Conservation (phyloP, 495 filamentous ascomycete species). For the Tuber indicum region DNA sequence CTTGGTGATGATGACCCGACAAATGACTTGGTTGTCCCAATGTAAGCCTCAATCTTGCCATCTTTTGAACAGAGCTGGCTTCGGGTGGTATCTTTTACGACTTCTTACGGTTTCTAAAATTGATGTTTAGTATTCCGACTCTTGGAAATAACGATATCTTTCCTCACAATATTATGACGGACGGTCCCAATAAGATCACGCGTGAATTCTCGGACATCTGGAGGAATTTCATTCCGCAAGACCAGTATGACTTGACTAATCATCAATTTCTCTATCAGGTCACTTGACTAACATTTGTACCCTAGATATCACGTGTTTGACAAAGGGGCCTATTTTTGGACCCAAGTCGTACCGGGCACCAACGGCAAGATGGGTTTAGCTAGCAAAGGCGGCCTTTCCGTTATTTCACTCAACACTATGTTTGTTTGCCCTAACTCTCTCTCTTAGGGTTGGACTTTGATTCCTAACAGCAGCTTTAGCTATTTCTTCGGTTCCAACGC, state of each 20-base stretch:
- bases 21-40: slow-evolving; percentile 62
- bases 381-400: slow-evolving; percentile 53
- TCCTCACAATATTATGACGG: slow-evolving; percentile 86
- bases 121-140: slow-evolving; percentile 55
- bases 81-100: not conserved
- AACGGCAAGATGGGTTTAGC: slow-evolving; percentile 36
- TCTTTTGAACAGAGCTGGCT: not conserved
- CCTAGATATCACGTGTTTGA: slow-evolving; percentile 69
- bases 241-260: slow-evolving; percentile 48
- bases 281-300: not conserved
- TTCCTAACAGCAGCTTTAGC: slow-evolving; percentile 30
- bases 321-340: slow-evolving; percentile 86
- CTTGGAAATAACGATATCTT: slow-evolving; percentile 97
- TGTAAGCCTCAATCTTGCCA: slow-evolving; percentile 40
- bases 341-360: slow-evolving; percentile 79
- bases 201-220: slow-evolving; percentile 66
- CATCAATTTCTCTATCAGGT: not conserved
- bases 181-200: slow-evolving; percentile 80
- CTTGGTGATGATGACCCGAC: slow-evolving; percentile 48
- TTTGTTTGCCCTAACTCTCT: slow-evolving; percentile 19
- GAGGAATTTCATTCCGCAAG: slow-evolving; percentile 82
- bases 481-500: slow-evolving; percentile 92
- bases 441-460: not conserved
- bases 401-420: slow-evolving; percentile 93
- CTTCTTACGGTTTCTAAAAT: not conserved